Conservation (phyloP, 192 early-diverging fungal genomes). For the Radiomyces spectabilis region DNA sequence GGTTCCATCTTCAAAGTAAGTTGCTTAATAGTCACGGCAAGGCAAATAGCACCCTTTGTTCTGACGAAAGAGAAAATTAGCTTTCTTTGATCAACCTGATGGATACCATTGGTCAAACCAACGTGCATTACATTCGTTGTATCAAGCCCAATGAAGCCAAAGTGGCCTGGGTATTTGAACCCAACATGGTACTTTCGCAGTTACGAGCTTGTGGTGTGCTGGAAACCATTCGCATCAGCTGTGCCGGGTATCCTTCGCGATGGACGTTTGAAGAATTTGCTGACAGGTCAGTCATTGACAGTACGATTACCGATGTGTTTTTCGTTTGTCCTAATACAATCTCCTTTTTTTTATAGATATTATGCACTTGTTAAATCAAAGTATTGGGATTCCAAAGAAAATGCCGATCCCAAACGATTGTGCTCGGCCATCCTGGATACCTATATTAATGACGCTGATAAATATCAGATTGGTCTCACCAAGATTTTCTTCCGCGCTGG, state of each 20-base stretch:
- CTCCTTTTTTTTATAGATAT: no score
- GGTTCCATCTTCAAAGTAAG: slow-evolving; percentile 86
- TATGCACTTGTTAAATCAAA: slow-evolving; percentile 47
- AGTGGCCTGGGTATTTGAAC: slow-evolving; percentile 84
- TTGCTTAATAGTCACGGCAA: no score
- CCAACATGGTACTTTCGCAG: slow-evolving; percentile 89
- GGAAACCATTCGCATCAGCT: slow-evolving; percentile 97
- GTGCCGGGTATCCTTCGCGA: slow-evolving; percentile 97
- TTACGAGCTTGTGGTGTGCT: slow-evolving; percentile 98
- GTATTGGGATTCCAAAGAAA: slow-evolving; percentile 33
- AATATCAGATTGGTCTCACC: slow-evolving; percentile 88
- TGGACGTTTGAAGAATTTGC: slow-evolving; percentile 90
- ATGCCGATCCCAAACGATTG: slow-evolving; percentile 44
- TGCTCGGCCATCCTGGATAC: slow-evolving; percentile 54
- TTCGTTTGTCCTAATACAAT: no score
- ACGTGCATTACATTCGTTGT: slow-evolving; percentile 97
- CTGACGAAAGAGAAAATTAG: no score
- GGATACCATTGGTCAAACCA: slow-evolving; percentile 89
- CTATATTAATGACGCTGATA: slow-evolving; percentile 72
- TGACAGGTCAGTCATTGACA: slow-evolving; percentile 53
- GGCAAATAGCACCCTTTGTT: no score
- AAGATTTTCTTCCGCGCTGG: slow-evolving; percentile 99
- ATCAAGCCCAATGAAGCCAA: slow-evolving; percentile 98
- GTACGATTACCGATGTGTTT: no score
- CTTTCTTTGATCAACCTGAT: slow-evolving; percentile 85